Conservation (phyloP, 2,329 filamentous ascomycete species). For the Rachicladosporium sp. region DNA sequence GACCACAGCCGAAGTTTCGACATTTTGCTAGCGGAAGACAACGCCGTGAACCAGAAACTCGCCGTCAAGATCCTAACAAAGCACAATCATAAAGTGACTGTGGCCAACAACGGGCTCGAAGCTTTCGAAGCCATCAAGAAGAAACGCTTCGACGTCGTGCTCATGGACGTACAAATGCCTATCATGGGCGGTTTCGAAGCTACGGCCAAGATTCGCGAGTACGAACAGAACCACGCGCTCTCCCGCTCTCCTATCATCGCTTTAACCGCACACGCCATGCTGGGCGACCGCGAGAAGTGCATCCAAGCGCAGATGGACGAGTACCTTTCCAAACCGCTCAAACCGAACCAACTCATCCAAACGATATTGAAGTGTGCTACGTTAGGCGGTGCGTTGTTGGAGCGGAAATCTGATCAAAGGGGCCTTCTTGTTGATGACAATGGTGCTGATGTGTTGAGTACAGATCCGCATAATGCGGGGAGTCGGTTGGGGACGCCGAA, state of each 20-base stretch:
- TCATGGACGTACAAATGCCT: constrained; percentile 99
- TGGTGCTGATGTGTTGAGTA: constrained; percentile 5
- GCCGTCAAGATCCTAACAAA: constrained; percentile 96
- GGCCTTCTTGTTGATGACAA: constrained; percentile 13
- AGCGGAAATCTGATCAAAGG: constrained; percentile 49
- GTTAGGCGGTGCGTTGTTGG: constrained; percentile 68
- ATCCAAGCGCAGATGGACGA: constrained; percentile 99
- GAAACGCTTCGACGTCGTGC: constrained; percentile 86
- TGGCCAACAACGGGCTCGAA: constrained; percentile 89
- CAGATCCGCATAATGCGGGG: constrained; percentile 2
- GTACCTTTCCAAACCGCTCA: constrained; percentile 90
- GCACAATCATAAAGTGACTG: constrained; percentile 83
- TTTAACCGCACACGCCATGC: constrained; percentile 94
- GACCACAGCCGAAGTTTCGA: constrained; percentile 94
- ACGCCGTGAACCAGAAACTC: constrained; percentile 89
- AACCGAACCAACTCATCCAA: constrained; percentile 95
- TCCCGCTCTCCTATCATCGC: constrained; percentile 91
- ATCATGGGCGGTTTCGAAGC: constrained; percentile 98
- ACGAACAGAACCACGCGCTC: constrained; percentile 68
- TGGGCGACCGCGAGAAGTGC: constrained; percentile 94
- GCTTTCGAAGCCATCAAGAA: constrained; percentile 85
- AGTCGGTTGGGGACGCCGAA: constrained; percentile 16
- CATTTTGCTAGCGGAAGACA: constrained; percentile 91
- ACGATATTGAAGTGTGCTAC: constrained; percentile 95
- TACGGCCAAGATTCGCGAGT: constrained; percentile 91